Evolutionary conservation across 2,329 filamentous ascomycete species (phyloP), one percentile per base, ranked within the genome.

Genomic region (Tolypocladium nubicola): DNA sequence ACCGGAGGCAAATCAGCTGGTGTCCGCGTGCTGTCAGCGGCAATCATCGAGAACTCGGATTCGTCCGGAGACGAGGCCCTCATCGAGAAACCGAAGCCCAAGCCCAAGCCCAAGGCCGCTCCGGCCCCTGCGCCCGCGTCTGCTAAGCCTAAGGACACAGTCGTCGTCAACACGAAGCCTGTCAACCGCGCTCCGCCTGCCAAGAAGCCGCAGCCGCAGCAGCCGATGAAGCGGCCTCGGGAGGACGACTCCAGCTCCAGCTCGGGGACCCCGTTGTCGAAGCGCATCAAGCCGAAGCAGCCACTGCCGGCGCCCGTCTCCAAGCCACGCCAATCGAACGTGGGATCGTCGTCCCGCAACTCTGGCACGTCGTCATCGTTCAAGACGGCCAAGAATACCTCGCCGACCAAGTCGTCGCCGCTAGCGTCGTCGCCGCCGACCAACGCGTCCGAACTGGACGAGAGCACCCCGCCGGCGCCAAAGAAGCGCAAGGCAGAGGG

Each of bases 341-440:
- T 72, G 33, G 79, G 75, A 61, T 76, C 78, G 58, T 57, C 56
- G 23, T 77, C 78, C 21, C 75, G 77, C 45, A 70, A 70, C 37
- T 66, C 59, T 16, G 63, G 59, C 10, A 67, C 62, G 33, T 73
- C 73, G 1, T 75, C 77, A 7, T 76, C 76, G 1, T 68, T 72
- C 52, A 79, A 76, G 66, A 74, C 71, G 65, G 73, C 71, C 66
- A 81, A 81, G 68, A 73, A 77, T 60, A 84, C 78, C 0, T 84
- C 82, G 8, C 82, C 82, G 0, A 75, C 75, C 54, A 86, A 86
- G 66, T 86, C 84, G 2, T 86, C 84, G 11, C 84, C 83, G 4
- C 72, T 86, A 21, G 83, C 83, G n/a, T 83, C 82, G 1, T 86
- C 83, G 8, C 82, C 83, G 14, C 83, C 83, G 0, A 85, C 83